Conservation (phyloP, 192 early-diverging fungal genomes). For the Backusella australiensis region DNA sequence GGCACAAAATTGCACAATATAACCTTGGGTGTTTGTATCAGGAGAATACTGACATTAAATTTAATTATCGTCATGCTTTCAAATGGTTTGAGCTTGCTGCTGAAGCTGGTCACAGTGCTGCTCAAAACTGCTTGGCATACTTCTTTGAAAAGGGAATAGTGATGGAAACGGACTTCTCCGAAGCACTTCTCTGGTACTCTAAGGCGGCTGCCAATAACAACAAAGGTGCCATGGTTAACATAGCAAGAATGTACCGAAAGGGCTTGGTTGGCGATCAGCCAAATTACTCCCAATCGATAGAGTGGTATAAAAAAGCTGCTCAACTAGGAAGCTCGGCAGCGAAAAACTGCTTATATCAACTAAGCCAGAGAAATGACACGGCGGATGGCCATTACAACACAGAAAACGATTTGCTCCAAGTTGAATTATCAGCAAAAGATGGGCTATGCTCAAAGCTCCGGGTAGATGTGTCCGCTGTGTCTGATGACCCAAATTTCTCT, state of each 20-base stretch:
- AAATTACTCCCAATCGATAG: background rate
- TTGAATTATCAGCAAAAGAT: no score
- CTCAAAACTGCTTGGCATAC: background rate
- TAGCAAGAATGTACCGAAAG: background rate
- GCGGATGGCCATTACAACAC: no score
- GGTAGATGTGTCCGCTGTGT: no score
- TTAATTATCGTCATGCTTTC: background rate
- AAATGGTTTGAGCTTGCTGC: background rate
- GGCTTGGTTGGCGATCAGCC: background rate
- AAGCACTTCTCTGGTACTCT: background rate
- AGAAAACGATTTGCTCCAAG: no score
- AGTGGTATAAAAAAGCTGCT: background rate
- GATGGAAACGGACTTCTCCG: background rate
- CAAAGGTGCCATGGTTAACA: background rate
- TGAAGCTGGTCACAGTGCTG: background rate
- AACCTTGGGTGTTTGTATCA: background rate
- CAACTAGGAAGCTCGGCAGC: background rate
- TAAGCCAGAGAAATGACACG: background rate
- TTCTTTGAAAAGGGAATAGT: background rate
- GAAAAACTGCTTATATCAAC: background rate
- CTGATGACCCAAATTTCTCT: no score
- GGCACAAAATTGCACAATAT: background rate
- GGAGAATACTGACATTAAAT: background rate
- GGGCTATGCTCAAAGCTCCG: no score
- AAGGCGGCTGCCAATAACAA: background rate